phyloP scores from a whole-genome alignment of 2,329 filamentous ascomycete genomes.

The Emergomyces orientalis region DNA sequence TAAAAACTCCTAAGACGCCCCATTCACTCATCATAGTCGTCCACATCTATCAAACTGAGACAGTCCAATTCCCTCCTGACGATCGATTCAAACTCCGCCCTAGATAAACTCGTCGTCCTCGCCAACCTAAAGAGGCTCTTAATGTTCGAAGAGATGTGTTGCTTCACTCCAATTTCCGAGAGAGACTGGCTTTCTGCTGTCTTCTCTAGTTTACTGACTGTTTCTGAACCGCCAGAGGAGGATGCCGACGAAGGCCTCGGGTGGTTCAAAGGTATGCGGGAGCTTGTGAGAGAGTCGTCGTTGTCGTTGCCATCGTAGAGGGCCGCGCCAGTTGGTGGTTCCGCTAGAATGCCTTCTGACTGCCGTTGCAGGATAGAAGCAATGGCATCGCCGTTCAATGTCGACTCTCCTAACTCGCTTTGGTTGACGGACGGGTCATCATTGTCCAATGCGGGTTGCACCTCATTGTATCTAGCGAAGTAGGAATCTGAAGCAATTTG shows the following conservation, averaged over 20 bases:
- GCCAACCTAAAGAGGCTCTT: constrained; percentile 56
- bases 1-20: neutral
- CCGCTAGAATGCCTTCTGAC: constrained; percentile 19
- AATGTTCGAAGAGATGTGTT: constrained; percentile 54
- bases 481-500: constrained; percentile 46
- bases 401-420: constrained; percentile 40
- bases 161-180: constrained; percentile 52
- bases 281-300: neutral
- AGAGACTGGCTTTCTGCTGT: constrained; percentile 43
- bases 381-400: constrained; percentile 46
- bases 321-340: neutral
- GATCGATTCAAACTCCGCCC: constrained; percentile 50
- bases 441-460: constrained; percentile 55
- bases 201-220: constrained; percentile 47
- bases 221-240: constrained; percentile 34
- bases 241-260: constrained; percentile 37
- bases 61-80: constrained; percentile 52
- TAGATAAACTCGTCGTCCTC: constrained; percentile 48
- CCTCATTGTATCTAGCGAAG: constrained; percentile 52
- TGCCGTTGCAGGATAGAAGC: constrained; percentile 33
- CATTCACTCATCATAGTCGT: constrained; percentile 17
- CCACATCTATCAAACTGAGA: constrained; percentile 47
- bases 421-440: constrained; percentile 52
- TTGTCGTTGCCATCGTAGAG: neutral
- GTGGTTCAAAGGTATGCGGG: constrained; percentile 26